phyloP scores from a whole-genome alignment of 371 early-diverging fungal species.

The Apophysomyces variabilis region DNA sequence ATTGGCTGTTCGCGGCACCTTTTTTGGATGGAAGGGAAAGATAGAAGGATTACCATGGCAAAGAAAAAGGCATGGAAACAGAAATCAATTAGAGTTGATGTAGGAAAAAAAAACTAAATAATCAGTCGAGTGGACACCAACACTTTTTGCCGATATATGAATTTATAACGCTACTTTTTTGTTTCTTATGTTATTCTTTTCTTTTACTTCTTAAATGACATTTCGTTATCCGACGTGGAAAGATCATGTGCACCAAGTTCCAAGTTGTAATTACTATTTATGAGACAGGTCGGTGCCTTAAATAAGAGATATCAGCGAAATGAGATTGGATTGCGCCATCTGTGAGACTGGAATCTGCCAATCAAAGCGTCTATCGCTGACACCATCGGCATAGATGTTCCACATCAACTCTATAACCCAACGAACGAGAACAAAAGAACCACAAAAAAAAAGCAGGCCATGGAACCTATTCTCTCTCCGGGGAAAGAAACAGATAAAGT shows the following conservation, averaged over 20 bases:
- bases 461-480: not conserved
- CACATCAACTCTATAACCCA: not conserved
- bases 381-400: conserved; percentile 15
- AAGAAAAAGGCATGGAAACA: no score
- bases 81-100: no score
- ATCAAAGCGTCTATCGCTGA: conserved; percentile 6
- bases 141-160: no score
- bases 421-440: no score
- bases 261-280: not conserved
- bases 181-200: no score
- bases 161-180: no score
- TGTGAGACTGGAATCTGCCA: conserved; percentile 1
- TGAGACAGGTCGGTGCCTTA: not conserved
- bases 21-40: no score
- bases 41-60: no score
- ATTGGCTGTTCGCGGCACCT: no score
- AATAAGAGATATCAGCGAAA: not conserved
- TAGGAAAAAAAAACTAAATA: no score
- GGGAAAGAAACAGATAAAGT: not conserved
- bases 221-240: not conserved
- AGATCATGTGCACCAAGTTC: conserved; percentile 1
- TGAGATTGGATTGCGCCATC: conserved; percentile 4
- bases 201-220: no score
- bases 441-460: not conserved
- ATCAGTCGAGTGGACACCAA: no score